phyloP scores from a whole-genome alignment of 2,329 filamentous ascomycete species.

The Monosporascus sp. region DNA sequence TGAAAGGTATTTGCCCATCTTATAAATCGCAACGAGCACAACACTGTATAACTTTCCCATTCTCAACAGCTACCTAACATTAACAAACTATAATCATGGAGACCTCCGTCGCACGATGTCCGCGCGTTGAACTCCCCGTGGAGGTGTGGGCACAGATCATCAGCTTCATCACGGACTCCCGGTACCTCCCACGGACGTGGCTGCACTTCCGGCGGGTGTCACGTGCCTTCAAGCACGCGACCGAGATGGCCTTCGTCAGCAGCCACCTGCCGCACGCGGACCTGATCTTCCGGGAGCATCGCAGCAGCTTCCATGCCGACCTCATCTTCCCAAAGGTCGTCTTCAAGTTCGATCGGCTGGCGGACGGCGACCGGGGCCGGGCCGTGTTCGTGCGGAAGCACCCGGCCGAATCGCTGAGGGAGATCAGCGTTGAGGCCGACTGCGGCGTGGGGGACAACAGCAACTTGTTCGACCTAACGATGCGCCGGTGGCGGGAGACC shows the following conservation, averaged over 20 bases:
- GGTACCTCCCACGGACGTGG: conserved; percentile 10
- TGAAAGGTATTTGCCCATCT: too few species aligned
- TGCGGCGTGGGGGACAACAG: not conserved
- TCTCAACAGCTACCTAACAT: too few species aligned
- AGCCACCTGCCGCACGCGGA: conserved; percentile 4
- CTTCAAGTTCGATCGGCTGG: not conserved
- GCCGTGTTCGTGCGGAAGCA: conserved; percentile 1
- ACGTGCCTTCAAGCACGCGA: conserved; percentile 5
- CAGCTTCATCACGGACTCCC: conserved; percentile 7
- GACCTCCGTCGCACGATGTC: too few species aligned
- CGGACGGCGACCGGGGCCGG: not conserved
- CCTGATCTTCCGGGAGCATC: conserved; percentile 1
- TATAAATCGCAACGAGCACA: too few species aligned
- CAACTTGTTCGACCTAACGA: conserved; percentile 1
- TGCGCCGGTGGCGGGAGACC: conserved; percentile 3
- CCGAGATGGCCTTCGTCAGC: conserved; percentile 8
- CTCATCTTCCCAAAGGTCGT: not conserved
- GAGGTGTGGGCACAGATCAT: conserved; percentile 10
- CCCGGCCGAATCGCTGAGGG: not conserved
- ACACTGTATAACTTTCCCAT: too few species aligned
- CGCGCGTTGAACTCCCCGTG: conserved; percentile 2
- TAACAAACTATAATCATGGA: too few species aligned
- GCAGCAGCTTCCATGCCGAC: not conserved
- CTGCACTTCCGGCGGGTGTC: conserved; percentile 11
- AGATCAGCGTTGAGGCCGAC: not conserved